Evolutionary conservation across 2,329 filamentous ascomycete genomes (phyloP), one percentile per base, ranked within the genome.

Genomic region (Cladophialophora yegresii): DNA sequence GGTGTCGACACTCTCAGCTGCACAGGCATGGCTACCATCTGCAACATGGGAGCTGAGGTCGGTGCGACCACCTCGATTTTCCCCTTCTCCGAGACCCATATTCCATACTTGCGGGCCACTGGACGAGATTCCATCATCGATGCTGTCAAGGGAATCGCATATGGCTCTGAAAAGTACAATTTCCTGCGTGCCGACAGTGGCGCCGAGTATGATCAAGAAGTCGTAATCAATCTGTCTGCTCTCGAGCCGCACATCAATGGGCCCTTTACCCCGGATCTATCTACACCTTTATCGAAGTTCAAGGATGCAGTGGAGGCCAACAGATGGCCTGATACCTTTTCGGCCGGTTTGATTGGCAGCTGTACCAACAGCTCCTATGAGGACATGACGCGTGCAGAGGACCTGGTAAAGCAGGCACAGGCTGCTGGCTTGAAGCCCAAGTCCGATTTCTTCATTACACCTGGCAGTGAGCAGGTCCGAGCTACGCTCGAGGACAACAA

Each of bases 361-460:
- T 99, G 95, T 83, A 99, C 95, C 57, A 99, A 99, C 84, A 96
- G 91, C 77, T 98, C 95, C 1, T 99, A 98, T 77, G 90, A 97
- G 79, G 95, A 99, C 76, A 99, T 99, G 95, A 96, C 93, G 40
- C 89, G 93, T 67, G 91, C 93, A 13, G 93, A 97, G 79, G 87
- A 92, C 74, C 86, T 99, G 62, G 91, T 98, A 64, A 93, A 93
- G 77, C 93, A 97, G 77, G 95, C 95, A 9, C 85, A 88, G 58
- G 87, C 88, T 64, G 95, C 92, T n/a, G 95, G 95, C 16, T 82
- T 99, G 65, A 91, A 92, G 80, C 92, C 95, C 45, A 91, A 89
- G 73, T 87, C 91, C 2, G 90, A 93, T 74, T 97, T 99, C 80
- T 97, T 96, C 79, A 90, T 99, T 74, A 97, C 95, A 0, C 95